Conservation (phyloP, 805 yeast species). For the Starmera quercuum region DNA sequence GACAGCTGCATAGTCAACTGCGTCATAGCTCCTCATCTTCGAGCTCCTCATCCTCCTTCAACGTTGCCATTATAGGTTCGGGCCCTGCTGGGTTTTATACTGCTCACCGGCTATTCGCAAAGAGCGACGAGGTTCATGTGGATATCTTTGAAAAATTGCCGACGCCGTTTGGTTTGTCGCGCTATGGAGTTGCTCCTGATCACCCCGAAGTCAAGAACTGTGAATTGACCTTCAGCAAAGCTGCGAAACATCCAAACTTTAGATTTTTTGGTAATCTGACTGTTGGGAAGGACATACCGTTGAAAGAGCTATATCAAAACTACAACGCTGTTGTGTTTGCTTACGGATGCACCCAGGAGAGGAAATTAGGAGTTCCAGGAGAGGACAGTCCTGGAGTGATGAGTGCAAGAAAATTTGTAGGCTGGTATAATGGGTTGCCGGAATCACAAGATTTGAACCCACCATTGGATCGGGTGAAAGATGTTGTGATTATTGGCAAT, state of each 20-base stretch:
- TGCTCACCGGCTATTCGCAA: constrained; percentile 60
- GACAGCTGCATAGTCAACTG: too few relatives aligned
- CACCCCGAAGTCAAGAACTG: constrained; percentile 94
- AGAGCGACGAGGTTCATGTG: constrained; percentile 34
- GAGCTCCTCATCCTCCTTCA: not conserved
- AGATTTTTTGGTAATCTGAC: constrained; percentile 64
- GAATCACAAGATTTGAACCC: constrained; percentile 41
- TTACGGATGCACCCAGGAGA: constrained; percentile 70
- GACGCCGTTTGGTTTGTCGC: constrained; percentile 82
- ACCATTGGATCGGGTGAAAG: constrained; percentile 50
- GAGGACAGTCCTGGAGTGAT: constrained; percentile 53
- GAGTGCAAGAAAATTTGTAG: constrained; percentile 81
- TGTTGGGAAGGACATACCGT: constrained; percentile 54
- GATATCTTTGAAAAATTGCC: constrained; percentile 82
- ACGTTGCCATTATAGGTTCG: constrained; percentile 63
- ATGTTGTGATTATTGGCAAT: constrained; percentile 84
- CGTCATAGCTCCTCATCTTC: too few relatives aligned
- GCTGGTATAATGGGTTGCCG: constrained; percentile 95
- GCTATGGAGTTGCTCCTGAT: constrained; percentile 99
- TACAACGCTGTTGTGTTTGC: constrained; percentile 75
- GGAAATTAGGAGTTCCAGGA: constrained; percentile 49
- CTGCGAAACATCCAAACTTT: constrained; percentile 29
- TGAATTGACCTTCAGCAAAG: constrained; percentile 53
- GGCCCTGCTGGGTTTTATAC: constrained; percentile 98
- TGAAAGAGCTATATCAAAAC: constrained; percentile 39